These are phyloP conservation scores for Xylaria castorea DNA, from an alignment of 495 filamentous ascomycete genomes.

Conservation along the genomic window DNA sequence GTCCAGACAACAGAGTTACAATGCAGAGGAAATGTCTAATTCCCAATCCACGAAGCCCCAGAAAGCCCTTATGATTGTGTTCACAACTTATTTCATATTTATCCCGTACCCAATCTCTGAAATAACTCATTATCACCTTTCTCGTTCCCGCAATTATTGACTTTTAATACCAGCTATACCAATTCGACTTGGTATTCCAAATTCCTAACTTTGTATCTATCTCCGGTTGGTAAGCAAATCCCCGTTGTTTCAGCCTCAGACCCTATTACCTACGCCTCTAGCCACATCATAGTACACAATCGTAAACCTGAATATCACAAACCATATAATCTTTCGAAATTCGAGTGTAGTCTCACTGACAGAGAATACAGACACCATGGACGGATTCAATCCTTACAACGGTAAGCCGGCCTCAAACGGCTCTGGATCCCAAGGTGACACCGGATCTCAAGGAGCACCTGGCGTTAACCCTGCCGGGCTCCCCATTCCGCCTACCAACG, in stretches of 20 bases:
- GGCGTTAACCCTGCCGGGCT: slow-evolving; percentile 37
- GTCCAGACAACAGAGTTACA: background rate
- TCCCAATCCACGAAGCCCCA: background rate
- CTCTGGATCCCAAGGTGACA: slow-evolving; percentile 41
- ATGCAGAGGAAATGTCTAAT: background rate
- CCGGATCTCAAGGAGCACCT: slow-evolving; percentile 39
- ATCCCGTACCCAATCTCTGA: background rate
- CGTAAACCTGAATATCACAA: background rate
- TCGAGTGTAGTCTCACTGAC: slow-evolving; percentile 28
- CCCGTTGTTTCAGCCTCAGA: background rate
- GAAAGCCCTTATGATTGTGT: background rate
- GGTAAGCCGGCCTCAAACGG: slow-evolving; percentile 41
- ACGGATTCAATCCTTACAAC: slow-evolving; percentile 46
- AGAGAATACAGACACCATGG: slow-evolving; percentile 30
- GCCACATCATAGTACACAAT: background rate
- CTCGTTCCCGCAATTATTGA: background rate
- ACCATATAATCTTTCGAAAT: background rate
- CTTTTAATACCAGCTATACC: background rate
- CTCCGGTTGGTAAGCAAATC: background rate
- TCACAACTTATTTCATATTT: background rate
- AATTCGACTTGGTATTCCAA: background rate
- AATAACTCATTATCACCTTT: background rate
- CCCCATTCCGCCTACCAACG: slow-evolving; percentile 38
- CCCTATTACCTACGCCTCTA: background rate
- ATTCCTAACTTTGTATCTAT: background rate